Evolutionary conservation across 805 yeast species (phyloP).

Genomic region (Cyberlindnera mycetangii): DNA sequence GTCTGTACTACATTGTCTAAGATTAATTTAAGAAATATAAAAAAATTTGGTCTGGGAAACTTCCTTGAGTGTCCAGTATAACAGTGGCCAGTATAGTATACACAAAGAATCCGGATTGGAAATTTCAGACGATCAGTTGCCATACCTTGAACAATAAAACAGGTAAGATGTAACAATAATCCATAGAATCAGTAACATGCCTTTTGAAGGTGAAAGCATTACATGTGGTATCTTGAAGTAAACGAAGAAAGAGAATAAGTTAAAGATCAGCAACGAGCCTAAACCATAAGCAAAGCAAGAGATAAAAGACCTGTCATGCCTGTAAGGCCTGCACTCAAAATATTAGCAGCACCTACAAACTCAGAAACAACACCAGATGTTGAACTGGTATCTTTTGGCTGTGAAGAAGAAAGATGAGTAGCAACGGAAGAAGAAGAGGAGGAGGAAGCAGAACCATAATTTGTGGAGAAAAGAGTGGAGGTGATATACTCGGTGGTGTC

Average conservation of each 20-base stretch:
- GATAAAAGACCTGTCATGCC: slow-evolving; percentile 3
- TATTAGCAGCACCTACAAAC: slow-evolving; percentile 12
- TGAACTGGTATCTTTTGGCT: slow-evolving; percentile 11
- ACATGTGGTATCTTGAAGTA: background rate
- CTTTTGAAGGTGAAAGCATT: background rate
- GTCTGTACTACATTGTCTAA: too few species aligned
- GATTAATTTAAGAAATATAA: too few species aligned
- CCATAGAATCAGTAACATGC: background rate
- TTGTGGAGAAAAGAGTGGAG: slow-evolving; percentile 1
- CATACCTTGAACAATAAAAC: too few species aligned
- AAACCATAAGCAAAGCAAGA: slow-evolving; percentile 1
- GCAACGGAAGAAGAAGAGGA: slow-evolving; percentile 2
- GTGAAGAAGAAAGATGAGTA: slow-evolving; percentile 2
- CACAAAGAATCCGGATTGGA: too few species aligned
- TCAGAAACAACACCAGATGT: slow-evolving; percentile 22
- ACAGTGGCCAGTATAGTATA: too few species aligned
- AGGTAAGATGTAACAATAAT: too few species aligned
- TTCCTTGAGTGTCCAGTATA: too few species aligned
- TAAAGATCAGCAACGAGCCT: background rate
- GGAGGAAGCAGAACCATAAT: slow-evolving; percentile 3
- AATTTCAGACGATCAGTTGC: too few species aligned
- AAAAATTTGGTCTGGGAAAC: too few species aligned
- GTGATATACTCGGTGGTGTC: slow-evolving; percentile 1
- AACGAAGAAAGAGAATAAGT: too few species aligned
- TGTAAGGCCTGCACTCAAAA: slow-evolving; percentile 1